Evolutionary conservation across 2,329 filamentous ascomycete genomes (phyloP).

Genomic region (Trichocomaceae sp.): DNA sequence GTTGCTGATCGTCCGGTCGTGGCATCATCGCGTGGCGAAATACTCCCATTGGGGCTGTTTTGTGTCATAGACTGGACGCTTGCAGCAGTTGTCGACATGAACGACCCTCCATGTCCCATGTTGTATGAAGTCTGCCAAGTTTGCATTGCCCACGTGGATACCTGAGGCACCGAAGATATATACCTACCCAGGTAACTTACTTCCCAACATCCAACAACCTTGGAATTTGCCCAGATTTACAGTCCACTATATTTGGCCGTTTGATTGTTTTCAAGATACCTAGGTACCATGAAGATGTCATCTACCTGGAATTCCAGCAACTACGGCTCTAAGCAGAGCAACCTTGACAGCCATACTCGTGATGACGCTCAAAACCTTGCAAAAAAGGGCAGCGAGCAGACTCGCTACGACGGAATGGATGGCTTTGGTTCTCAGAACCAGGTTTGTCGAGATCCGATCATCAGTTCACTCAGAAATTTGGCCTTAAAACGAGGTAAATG

Average conservation of each 20-base stretch:
- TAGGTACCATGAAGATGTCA: not conserved
- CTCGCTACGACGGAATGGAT: constrained; percentile 33
- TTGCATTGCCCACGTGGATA: not conserved
- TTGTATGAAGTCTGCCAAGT: constrained; percentile 2
- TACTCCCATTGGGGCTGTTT: not conserved
- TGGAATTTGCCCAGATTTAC: no score
- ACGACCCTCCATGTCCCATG: not conserved
- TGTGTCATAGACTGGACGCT: not conserved
- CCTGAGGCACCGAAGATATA: not conserved
- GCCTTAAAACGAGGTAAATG: not conserved
- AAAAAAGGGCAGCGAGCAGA: constrained; percentile 44
- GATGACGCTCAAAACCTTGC: constrained; percentile 46
- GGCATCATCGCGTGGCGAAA: not conserved
- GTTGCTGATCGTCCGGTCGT: not conserved
- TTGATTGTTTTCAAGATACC: not conserved
- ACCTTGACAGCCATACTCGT: constrained; percentile 48
- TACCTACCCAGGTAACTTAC: no score
- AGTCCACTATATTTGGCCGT: no score
- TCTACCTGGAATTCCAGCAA: not conserved
- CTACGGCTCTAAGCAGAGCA: constrained; percentile 22
- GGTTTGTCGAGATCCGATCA: not conserved
- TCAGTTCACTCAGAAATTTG: not conserved
- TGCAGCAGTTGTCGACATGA: not conserved
- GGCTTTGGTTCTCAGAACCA: constrained; percentile 17
- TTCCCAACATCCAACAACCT: no score